Percentiles rank a stretch among this genome's conserved stretches.
These are phyloP conservation scores for Fusarium nanum DNA, from an alignment of 2,329 filamentous ascomycete species.

Conservation along the genomic window DNA sequence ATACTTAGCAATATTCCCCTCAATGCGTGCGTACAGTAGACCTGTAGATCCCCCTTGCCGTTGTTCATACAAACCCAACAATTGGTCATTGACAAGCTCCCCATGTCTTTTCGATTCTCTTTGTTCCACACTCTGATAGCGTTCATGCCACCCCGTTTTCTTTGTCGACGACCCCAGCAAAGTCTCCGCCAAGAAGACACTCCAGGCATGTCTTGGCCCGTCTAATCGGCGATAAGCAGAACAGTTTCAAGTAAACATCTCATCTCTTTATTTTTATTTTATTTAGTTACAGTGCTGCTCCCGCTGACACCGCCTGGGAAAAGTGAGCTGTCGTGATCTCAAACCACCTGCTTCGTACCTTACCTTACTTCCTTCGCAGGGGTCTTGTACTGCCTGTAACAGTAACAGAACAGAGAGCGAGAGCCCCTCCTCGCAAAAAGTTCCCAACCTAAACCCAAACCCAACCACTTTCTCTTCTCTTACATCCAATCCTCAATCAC, in stretches of 20 bases:
- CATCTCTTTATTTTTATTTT: not conserved
- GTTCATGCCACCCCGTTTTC: conserved; percentile 20
- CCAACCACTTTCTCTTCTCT: conserved; percentile 37
- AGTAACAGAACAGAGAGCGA: not conserved
- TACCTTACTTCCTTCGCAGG: conserved; percentile 24
- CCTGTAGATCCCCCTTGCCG: conserved; percentile 26
- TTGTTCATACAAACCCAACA: conserved; percentile 4
- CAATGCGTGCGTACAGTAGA: conserved; percentile 3
- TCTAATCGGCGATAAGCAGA: conserved; percentile 27
- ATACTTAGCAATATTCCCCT: conserved; percentile 7
- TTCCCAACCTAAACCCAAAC: not conserved
- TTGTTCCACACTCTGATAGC: conserved; percentile 32
- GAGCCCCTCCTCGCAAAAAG: conserved; percentile 35
- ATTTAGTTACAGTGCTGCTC: conserved; percentile 5
- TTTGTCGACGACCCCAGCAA: conserved; percentile 18
- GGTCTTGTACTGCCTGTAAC: conserved; percentile 29
- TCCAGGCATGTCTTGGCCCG: conserved; percentile 22
- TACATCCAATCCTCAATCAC: conserved; percentile 31
- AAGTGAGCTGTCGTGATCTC: conserved; percentile 30
- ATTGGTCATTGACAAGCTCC: conserved; percentile 18
- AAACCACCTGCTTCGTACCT: conserved; percentile 1
- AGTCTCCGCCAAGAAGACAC: conserved; percentile 7
- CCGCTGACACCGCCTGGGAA: conserved; percentile 15
- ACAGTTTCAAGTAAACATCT: conserved; percentile 8
- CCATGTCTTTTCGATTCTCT: conserved; percentile 6